Conservation (phyloP, 306 rosid species). For the Potentilla sterilis region DNA sequence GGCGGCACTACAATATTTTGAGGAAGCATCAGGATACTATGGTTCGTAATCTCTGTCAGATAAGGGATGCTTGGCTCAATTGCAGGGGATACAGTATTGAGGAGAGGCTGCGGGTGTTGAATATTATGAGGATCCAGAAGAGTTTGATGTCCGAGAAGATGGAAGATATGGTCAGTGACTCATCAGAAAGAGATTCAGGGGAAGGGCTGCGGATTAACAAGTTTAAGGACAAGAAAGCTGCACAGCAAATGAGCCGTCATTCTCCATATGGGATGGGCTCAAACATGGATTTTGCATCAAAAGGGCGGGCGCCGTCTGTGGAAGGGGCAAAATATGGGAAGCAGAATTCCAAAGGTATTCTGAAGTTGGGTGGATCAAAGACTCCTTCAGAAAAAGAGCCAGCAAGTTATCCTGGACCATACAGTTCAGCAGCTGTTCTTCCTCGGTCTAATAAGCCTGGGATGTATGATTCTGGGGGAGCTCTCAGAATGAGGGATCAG, state of each 20-base stretch:
- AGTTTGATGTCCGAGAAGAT: slow-evolving; percentile 84
- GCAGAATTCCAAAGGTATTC: slow-evolving; percentile 71
- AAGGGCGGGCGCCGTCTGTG: slow-evolving; percentile 29
- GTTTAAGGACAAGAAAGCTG: slow-evolving; percentile 54
- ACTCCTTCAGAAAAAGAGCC: slow-evolving; percentile 46
- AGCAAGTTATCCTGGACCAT: slow-evolving; percentile 40
- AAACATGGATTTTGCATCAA: slow-evolving; percentile 45
- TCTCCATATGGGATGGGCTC: slow-evolving; percentile 51
- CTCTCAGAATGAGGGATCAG: slow-evolving; percentile 55
- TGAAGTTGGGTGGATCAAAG: slow-evolving; percentile 67
- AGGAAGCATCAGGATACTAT: slow-evolving; percentile 87
- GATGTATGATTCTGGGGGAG: slow-evolving; percentile 51
- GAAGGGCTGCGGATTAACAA: slow-evolving; percentile 57
- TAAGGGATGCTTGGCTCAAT: slow-evolving; percentile 92
- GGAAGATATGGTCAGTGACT: slow-evolving; percentile 62
- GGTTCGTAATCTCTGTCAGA: slow-evolving; percentile 88
- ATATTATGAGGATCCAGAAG: slow-evolving; percentile 78
- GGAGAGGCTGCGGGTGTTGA: slow-evolving; percentile 86
- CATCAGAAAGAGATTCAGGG: slow-evolving; percentile 71
- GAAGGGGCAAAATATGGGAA: slow-evolving; percentile 58
- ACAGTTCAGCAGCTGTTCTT: slow-evolving; percentile 51
- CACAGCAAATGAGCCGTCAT: slow-evolving; percentile 41
- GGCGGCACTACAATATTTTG: slow-evolving; percentile 79
- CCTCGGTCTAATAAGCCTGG: slow-evolving; percentile 46
- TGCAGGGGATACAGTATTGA: slow-evolving; percentile 89